Evolutionary conservation across 768 basidiomycete species (phyloP).

Genomic region (Hortiboletus flavorubellus): DNA sequence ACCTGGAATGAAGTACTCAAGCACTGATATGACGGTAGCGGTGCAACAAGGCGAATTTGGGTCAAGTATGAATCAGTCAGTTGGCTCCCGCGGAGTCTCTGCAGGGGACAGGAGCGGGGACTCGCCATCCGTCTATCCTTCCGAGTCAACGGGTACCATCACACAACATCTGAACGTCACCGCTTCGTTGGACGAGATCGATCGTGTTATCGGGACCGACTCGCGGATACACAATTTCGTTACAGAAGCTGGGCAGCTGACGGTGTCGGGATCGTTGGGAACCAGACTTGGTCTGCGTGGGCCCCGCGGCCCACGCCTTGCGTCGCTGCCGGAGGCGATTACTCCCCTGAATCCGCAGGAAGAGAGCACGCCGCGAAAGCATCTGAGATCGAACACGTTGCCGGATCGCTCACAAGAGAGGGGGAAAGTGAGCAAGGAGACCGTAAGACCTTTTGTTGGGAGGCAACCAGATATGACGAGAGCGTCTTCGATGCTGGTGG

Average conservation of each 20-base stretch:
- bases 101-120: constrained; percentile 14
- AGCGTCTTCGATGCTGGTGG: constrained; percentile 14
- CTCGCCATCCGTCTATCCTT: constrained; percentile 26
- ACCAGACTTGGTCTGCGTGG: constrained; percentile 16
- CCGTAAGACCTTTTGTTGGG: constrained; percentile 24
- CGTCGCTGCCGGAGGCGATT: constrained; percentile 15
- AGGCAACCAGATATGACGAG: constrained; percentile 19
- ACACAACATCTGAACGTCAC: constrained; percentile 13
- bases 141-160: constrained; percentile 26
- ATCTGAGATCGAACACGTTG: constrained; percentile 32
- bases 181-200: constrained; percentile 29
- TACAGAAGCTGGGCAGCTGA: constrained; percentile 19
- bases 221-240: constrained; percentile 25
- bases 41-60: constrained; percentile 18
- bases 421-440: constrained; percentile 21
- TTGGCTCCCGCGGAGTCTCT: constrained; percentile 5
- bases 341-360: constrained; percentile 10
- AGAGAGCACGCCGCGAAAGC: constrained; percentile 25
- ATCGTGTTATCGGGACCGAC: constrained; percentile 20
- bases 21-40: constrained; percentile 26
- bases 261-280: constrained; percentile 13
- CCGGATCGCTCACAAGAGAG: constrained; percentile 44
- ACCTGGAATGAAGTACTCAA: constrained; percentile 33
- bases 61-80: constrained; percentile 2
- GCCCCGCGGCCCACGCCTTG: constrained; percentile 21